Evolutionary conservation across 352 stramenopile genomes (phyloP).

Genomic region (Pythium dissimile): DNA sequence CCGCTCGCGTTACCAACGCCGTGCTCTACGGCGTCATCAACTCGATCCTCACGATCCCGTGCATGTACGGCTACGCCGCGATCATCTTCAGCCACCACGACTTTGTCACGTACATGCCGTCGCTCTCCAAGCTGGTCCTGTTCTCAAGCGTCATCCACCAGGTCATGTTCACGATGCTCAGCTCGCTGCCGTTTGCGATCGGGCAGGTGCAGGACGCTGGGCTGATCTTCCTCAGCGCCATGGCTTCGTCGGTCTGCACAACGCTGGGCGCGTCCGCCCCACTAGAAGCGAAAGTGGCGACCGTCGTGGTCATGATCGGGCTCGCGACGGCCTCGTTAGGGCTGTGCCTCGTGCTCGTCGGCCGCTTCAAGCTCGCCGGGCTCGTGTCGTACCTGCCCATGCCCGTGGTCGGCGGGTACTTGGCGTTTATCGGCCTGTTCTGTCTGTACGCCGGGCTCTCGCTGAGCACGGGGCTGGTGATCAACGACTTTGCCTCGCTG

Average conservation of each 20-base stretch:
- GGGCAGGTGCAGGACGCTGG: conserved; percentile 98
- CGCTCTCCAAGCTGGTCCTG: conserved; percentile 95
- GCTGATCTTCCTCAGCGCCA: conserved; percentile 96
- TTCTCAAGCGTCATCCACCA: conserved; percentile 96
- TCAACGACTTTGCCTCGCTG: conserved; percentile 87
- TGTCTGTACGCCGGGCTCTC: conserved; percentile 91
- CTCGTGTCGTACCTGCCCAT: conserved; percentile 97
- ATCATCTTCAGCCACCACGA: conserved; percentile 95
- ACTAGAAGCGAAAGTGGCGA: conserved; percentile 89
- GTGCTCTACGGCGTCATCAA: conserved; percentile 91
- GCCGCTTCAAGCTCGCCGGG: conserved; percentile 91
- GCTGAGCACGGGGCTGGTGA: conserved; percentile 87
- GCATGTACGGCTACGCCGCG: conserved; percentile 93
- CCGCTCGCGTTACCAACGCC: conserved; percentile 56
- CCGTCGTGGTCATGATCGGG: conserved; percentile 91
- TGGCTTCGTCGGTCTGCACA: conserved; percentile 89
- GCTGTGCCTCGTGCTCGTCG: conserved; percentile 92
- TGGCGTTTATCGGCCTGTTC: conserved; percentile 97
- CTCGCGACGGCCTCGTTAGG: conserved; percentile 91
- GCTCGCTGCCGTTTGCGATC: conserved; percentile 95
- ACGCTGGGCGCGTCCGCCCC: conserved; percentile 60
- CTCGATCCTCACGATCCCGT: conserved; percentile 92
- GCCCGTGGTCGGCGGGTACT: conserved; percentile 96
- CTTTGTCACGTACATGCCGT: conserved; percentile 85
- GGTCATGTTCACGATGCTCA: conserved; percentile 87